These are phyloP conservation scores for Meripilus lineatus DNA, from an alignment of 1,284 basidiomycete genomes.

Conservation along the genomic window DNA sequence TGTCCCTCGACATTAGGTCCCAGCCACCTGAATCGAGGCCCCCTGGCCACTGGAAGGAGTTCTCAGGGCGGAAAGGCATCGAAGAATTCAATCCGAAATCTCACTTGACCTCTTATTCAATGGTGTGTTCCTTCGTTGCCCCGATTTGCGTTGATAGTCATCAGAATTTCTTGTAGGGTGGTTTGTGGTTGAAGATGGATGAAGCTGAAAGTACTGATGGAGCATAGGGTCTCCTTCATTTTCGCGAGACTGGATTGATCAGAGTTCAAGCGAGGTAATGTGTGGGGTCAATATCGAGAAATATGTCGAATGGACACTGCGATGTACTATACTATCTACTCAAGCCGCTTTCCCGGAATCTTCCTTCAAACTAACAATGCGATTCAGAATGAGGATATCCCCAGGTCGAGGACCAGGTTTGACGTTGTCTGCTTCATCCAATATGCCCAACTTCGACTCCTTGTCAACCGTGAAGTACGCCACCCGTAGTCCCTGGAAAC, in stretches of 20 bases:
- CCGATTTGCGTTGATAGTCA: neutral
- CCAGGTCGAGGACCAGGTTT: slow-evolving; percentile 49
- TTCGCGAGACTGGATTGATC: too few relatives aligned
- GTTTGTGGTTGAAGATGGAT: slow-evolving; percentile 23
- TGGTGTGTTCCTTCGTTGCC: slow-evolving; percentile 24
- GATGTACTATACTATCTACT: too few relatives aligned
- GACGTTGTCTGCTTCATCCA: slow-evolving; percentile 50
- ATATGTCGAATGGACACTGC: too few relatives aligned
- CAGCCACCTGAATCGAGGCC: slow-evolving; percentile 29
- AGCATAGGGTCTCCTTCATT: neutral
- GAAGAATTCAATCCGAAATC: slow-evolving; percentile 32
- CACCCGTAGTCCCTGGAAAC: slow-evolving; percentile 96
- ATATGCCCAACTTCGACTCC: slow-evolving; percentile 64
- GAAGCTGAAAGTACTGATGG: slow-evolving; percentile 14
- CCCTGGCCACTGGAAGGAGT: slow-evolving; percentile 28
- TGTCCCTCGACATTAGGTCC: slow-evolving; percentile 32
- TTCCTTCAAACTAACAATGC: slow-evolving; percentile 95
- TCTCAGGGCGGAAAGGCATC: slow-evolving; percentile 29
- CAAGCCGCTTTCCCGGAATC: slow-evolving; percentile 76
- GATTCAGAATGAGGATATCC: slow-evolving; percentile 85
- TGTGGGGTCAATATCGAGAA: too few relatives aligned
- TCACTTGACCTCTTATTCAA: slow-evolving; percentile 35
- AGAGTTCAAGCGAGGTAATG: too few relatives aligned
- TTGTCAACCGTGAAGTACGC: slow-evolving; percentile 95
- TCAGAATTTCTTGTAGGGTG: slow-evolving; percentile 15